These are phyloP conservation scores for Sporothrix globosa DNA, from an alignment of 2,329 filamentous ascomycete species.

Conservation along the genomic window DNA sequence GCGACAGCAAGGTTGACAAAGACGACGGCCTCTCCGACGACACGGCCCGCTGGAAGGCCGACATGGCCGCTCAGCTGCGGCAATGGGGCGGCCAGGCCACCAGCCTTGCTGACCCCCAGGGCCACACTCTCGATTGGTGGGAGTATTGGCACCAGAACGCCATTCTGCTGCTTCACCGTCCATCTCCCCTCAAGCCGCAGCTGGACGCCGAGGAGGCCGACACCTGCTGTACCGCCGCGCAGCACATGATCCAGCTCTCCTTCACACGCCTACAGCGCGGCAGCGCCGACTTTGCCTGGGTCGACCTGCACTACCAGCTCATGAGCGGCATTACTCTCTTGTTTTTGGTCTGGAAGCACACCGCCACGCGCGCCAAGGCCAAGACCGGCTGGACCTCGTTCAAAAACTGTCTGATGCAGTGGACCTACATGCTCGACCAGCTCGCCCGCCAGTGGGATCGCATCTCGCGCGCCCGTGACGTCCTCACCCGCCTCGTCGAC, in stretches of 20 bases:
- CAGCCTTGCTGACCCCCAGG: slow-evolving; percentile 23
- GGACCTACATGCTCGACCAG: slow-evolving; percentile 36
- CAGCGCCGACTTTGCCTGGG: slow-evolving; percentile 37
- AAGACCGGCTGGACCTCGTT: slow-evolving; percentile 36
- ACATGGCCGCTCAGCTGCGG: slow-evolving; percentile 21
- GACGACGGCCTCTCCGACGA: not conserved
- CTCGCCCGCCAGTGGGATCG: slow-evolving; percentile 36
- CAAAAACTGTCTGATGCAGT: slow-evolving; percentile 38
- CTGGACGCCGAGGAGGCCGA: slow-evolving; percentile 29
- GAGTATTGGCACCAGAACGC: slow-evolving; percentile 38
- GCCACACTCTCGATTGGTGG: slow-evolving; percentile 34
- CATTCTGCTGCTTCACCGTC: slow-evolving; percentile 37
- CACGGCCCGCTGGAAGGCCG: slow-evolving; percentile 24
- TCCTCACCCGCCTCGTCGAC: slow-evolving; percentile 28
- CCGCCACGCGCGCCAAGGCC: slow-evolving; percentile 24
- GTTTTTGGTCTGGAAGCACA: slow-evolving; percentile 35
- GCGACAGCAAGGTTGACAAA: not conserved
- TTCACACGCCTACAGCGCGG: slow-evolving; percentile 34
- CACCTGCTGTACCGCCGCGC: slow-evolving; percentile 36
- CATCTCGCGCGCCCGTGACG: slow-evolving; percentile 29
- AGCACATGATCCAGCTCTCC: slow-evolving; percentile 37
- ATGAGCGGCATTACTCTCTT: slow-evolving; percentile 39
- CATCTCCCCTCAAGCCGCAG: slow-evolving; percentile 32
- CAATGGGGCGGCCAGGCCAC: slow-evolving; percentile 21
- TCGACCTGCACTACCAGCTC: slow-evolving; percentile 38